Percentiles rank a stretch among this genome's conserved stretches.
Evolutionary conservation across 495 filamentous ascomycete species (phyloP).

Genomic region (Thozetella sp.): DNA sequence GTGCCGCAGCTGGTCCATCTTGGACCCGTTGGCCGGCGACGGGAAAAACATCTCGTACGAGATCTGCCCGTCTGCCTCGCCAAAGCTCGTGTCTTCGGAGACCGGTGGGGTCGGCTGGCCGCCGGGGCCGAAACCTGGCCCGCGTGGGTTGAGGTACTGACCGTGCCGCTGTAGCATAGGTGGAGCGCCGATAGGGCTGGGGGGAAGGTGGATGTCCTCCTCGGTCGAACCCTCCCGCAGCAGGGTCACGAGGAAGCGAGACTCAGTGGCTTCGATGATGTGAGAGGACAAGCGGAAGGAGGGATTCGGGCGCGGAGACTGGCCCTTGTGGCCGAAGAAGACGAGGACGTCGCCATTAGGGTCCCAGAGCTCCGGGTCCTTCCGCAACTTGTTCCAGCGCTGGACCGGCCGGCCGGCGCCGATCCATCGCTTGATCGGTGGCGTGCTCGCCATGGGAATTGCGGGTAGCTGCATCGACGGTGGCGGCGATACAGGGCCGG

Average conservation of each 20-base stretch:
- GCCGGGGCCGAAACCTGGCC: conserved; percentile 22
- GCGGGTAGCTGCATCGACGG: conserved; percentile 35
- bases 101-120: conserved; percentile 41
- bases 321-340: conserved; percentile 48
- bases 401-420: conserved; percentile 47
- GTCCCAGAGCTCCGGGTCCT: conserved; percentile 67
- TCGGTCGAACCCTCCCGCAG: conserved; percentile 54
- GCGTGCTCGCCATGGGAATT: conserved; percentile 25
- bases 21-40: conserved; percentile 43
- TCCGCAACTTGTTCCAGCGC: conserved; percentile 54
- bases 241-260: conserved; percentile 49
- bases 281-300: conserved; percentile 60
- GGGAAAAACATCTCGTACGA: conserved; percentile 64
- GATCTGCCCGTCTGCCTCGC: conserved; percentile 48
- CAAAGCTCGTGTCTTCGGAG: conserved; percentile 41
- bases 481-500: conserved; percentile 25
- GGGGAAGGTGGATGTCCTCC: conserved; percentile 38
- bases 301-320: conserved; percentile 44
- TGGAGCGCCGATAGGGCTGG: conserved; percentile 44
- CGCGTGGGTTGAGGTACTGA: conserved; percentile 20
- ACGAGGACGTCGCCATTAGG: conserved; percentile 62
- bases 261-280: conserved; percentile 56
- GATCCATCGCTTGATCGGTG: conserved; percentile 51
- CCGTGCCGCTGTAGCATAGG: conserved; percentile 37
- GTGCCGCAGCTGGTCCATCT: conserved; percentile 47